Base-by-base conservation (phyloP, 2,329 filamentous ascomycete genomes). In the Coleophoma eucalyptorum region DNA sequence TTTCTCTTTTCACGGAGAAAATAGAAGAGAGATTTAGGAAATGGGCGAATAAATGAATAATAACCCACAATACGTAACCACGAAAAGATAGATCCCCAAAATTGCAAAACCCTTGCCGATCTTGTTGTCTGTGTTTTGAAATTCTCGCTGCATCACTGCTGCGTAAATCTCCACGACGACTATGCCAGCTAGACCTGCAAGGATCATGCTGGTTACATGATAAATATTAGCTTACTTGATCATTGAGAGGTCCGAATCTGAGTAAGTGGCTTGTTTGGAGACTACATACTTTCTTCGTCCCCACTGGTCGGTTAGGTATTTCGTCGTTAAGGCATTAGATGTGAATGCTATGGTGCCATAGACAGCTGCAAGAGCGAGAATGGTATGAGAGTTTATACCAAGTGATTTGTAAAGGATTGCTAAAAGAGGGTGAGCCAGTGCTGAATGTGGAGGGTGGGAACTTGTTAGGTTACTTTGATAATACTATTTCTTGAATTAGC, bases 31-130 rank as follows among this genome's bases (percentile, higher is more conserved):
- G 26, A 26, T n/a, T 26, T n/a, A 43, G 40, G 21, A 16, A 31
- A 34, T 32, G 11, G 19, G 5, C 35, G 15, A 38, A 44, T 1
- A 31, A 41, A 16, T 37, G 56, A 61, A 41, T 55, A 59, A 21
- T 47, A 33, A 62, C 73, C 55, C 58, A 77, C 75, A 81, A 56
- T 80, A 83, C 16, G 65, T 69, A 2, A 80, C 72, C 2, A 77
- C 79, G 53, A 82, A 83, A 1, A 83, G 66, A 53, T 81, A 83
- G 21, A 83, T 82, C 0, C 79, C 80, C 1, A 83, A 65, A 26
- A 83, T 74, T 1, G 80, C 77, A 58, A 83, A 83, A 0, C 78
- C 80, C 58, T 83, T 82, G 35, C 80, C 80, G 26, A 81, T 59
- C 4, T 66, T 65, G 59, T 81, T 82, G 50, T 78, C 62, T 0